Conservation (phyloP, 1,284 basidiomycete species). For the Ustilago xerochloae region DNA sequence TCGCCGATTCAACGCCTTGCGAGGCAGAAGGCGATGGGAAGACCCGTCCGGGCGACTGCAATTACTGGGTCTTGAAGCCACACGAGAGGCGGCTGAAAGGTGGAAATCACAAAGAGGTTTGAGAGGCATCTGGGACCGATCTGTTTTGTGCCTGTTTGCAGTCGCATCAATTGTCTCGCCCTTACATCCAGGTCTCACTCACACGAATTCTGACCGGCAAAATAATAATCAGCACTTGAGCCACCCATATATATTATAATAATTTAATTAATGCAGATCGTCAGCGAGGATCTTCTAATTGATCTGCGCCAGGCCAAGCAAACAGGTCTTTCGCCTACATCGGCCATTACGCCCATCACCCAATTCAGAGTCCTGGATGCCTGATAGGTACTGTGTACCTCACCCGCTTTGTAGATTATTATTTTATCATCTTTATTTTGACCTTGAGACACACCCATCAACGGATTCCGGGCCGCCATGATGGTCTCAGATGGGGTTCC, state of each 20-base stretch:
- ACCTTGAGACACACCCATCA: background rate
- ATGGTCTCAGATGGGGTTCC: constrained; percentile 8
- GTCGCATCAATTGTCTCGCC: background rate
- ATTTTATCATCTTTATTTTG: background rate
- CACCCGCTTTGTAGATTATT: too few species aligned
- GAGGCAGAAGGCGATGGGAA: background rate
- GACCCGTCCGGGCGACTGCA: too few species aligned
- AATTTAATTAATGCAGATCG: constrained; percentile 2
- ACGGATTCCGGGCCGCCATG: background rate
- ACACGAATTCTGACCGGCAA: too few species aligned
- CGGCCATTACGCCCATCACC: too few species aligned
- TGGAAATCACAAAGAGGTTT: background rate
- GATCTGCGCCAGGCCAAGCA: constrained; percentile 2
- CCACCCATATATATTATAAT: too few species aligned
- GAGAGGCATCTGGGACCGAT: constrained; percentile 3
- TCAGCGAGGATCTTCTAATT: constrained; percentile 4
- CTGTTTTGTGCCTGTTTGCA: constrained; percentile 7
- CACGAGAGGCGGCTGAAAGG: too few species aligned
- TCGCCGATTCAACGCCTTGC: background rate
- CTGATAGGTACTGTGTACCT: too few species aligned
- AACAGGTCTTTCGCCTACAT: background rate
- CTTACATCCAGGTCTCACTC: constrained; percentile 10
- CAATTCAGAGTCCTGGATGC: too few species aligned
- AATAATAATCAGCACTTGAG: too few species aligned
- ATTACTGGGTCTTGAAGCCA: too few species aligned